These are phyloP conservation scores for Amphichorda felina DNA, from an alignment of 2,329 filamentous ascomycete genomes.

Conservation along the genomic window DNA sequence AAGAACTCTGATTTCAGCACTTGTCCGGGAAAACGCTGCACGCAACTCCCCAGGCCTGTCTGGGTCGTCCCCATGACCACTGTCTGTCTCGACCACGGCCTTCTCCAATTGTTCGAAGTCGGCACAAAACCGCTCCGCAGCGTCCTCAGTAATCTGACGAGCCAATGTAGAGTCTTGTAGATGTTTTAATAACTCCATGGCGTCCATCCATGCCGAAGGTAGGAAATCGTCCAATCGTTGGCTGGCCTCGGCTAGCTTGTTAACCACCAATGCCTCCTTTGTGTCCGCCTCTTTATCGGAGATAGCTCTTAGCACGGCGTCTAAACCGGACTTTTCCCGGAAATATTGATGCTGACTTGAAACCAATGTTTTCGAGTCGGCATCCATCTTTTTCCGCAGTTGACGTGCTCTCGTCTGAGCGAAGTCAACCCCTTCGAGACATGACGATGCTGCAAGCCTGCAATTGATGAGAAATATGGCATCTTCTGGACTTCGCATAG, in stretches of 20 bases:
- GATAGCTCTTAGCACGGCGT: neutral
- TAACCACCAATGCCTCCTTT: conserved; percentile 34
- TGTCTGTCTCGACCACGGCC: conserved; percentile 31
- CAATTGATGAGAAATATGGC: conserved; percentile 68
- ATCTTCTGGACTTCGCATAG: conserved; percentile 44
- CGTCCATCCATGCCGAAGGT: conserved; percentile 86
- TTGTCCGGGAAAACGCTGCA: conserved; percentile 43
- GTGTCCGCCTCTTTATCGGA: conserved; percentile 29
- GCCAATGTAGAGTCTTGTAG: conserved; percentile 63
- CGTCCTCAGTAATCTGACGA: conserved; percentile 67
- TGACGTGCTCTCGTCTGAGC: conserved; percentile 40
- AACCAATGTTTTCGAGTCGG: conserved; percentile 44
- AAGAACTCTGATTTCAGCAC: conserved; percentile 47
- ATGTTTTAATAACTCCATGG: conserved; percentile 65
- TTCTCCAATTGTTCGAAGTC: conserved; percentile 61
- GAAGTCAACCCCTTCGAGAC: conserved; percentile 51
- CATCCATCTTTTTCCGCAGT: conserved; percentile 43
- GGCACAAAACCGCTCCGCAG: conserved; percentile 70
- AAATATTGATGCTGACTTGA: conserved; percentile 64
- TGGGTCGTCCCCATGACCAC: conserved; percentile 10
- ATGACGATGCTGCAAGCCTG: conserved; percentile 42
- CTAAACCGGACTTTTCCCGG: conserved; percentile 62
- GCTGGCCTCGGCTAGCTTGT: conserved; percentile 52
- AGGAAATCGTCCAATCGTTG: conserved; percentile 81
- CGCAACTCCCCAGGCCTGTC: conserved; percentile 11